Percentiles rank a stretch among this genome's conserved stretches.
Evolutionary conservation across 2,329 filamentous ascomycete genomes (phyloP).

Genomic region (Diplodia corticola): DNA sequence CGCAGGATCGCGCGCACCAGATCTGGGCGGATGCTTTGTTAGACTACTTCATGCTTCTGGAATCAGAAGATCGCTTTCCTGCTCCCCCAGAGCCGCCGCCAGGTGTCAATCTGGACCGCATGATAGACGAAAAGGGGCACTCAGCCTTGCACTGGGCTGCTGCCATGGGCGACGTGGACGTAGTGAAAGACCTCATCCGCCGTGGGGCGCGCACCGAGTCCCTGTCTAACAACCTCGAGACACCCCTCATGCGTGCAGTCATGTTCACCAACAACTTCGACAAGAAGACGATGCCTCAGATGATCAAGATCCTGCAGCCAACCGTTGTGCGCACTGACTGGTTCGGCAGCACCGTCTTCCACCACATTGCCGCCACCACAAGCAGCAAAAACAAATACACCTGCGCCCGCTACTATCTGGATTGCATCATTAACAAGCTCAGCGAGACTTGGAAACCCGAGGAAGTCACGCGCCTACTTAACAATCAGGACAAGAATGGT

Average conservation of each 20-base stretch:
- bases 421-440: conserved; percentile 85
- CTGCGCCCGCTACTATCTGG: conserved; percentile 89
- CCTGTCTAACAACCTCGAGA: conserved; percentile 67
- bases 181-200: conserved; percentile 82
- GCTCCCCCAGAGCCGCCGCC: conserved; percentile 74
- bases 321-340: conserved; percentile 80
- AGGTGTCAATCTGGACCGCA: conserved; percentile 84
- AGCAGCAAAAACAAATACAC: conserved; percentile 82
- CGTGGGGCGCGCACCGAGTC: conserved; percentile 75
- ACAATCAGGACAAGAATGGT: conserved; percentile 79
- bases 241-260: conserved; percentile 89
- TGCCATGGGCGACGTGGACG: conserved; percentile 92
- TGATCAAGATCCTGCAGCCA: conserved; percentile 79
- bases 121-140: conserved; percentile 91
- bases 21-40: conserved; percentile 90
- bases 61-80: conserved; percentile 71
- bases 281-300: conserved; percentile 81
- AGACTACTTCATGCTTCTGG: conserved; percentile 91
- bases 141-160: conserved; percentile 96
- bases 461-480: conserved; percentile 75
- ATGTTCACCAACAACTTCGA: conserved; percentile 97
- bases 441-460: conserved; percentile 73
- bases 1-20: conserved; percentile 79
- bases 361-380: conserved; percentile 89
- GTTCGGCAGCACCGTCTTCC: conserved; percentile 84